These are phyloP conservation scores for Hypericum androsaemum DNA, from an alignment of 345 rosid genomes.

Conservation along the genomic window DNA sequence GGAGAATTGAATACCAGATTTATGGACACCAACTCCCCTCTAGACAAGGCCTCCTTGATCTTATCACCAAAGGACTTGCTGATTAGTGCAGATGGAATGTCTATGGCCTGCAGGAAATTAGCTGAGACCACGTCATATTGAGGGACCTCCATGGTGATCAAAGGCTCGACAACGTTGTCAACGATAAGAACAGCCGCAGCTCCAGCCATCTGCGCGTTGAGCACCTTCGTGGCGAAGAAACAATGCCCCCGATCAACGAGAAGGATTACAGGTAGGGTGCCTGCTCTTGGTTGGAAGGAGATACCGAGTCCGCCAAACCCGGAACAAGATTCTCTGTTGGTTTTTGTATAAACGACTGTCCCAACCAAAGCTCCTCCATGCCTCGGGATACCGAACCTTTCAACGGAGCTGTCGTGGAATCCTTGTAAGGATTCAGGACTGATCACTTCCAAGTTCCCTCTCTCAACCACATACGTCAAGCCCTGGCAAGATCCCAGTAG, in stretches of 20 bases:
- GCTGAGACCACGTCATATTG: constrained; percentile 39
- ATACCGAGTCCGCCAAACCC: too few relatives aligned
- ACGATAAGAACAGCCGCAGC: constrained; percentile 55
- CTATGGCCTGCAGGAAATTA: constrained; percentile 38
- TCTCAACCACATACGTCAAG: constrained; percentile 35
- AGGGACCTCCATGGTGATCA: constrained; percentile 52
- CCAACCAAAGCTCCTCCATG: constrained; percentile 50
- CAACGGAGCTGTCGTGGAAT: constrained; percentile 41
- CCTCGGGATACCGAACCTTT: constrained; percentile 46
- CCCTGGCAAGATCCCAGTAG: neutral
- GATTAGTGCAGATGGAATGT: constrained; percentile 49
- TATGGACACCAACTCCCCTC: constrained; percentile 35
- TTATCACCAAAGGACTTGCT: constrained; percentile 37
- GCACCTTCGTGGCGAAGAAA: constrained; percentile 49
- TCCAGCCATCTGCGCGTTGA: constrained; percentile 52
- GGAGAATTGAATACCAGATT: constrained; percentile 30
- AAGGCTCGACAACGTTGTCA: constrained; percentile 34
- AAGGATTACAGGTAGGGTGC: constrained; percentile 34
- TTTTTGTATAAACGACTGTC: constrained; percentile 44
- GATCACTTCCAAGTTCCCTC: constrained; percentile 47
- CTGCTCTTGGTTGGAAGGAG: constrained; percentile 33
- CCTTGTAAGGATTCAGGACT: constrained; percentile 39
- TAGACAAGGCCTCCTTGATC: constrained; percentile 32
- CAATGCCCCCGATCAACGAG: constrained; percentile 60
- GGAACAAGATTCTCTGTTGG: too few relatives aligned